Conservation (phyloP, 2,329 filamentous ascomycete genomes). For the Nakataea oryzae region DNA sequence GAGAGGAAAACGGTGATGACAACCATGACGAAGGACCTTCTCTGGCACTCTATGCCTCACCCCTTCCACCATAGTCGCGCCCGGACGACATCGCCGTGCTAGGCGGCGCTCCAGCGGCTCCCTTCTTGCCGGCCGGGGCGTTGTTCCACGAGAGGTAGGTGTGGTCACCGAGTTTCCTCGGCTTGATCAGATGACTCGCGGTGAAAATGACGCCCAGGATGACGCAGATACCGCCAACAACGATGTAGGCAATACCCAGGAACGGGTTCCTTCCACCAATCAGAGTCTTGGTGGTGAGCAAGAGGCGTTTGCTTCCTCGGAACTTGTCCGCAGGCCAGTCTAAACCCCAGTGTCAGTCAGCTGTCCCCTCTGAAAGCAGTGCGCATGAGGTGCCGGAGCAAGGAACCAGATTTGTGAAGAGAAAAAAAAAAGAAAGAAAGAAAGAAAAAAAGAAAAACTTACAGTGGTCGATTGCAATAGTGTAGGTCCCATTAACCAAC, state of each 20-base stretch:
- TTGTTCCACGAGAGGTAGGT: conserved; percentile 96
- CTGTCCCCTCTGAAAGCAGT: background rate
- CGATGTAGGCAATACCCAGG: conserved; percentile 90
- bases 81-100: conserved; percentile 38
- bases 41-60: conserved; percentile 2
- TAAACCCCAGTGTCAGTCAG: conserved; percentile 23
- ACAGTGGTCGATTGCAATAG: conserved; percentile 70
- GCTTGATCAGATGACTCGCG: conserved; percentile 80
- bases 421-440: conserved; percentile 11
- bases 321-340: conserved; percentile 74
- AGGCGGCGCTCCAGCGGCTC: conserved; percentile 23
- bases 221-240: conserved; percentile 88
- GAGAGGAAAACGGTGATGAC: too few relatives aligned
- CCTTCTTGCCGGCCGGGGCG: conserved; percentile 30
- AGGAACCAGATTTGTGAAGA: too few relatives aligned
- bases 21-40: background rate
- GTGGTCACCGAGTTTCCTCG: conserved; percentile 94
- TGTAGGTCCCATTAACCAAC: conserved; percentile 65
- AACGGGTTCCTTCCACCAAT: conserved; percentile 95
- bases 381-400: background rate
- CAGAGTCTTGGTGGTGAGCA: conserved; percentile 81
- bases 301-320: conserved; percentile 78
- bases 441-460: conserved; percentile 30
- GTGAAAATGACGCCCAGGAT: conserved; percentile 82
- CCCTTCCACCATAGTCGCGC: conserved; percentile 36